Conservation (phyloP, 768 basidiomycete species). For the Hericium rajendrae region DNA sequence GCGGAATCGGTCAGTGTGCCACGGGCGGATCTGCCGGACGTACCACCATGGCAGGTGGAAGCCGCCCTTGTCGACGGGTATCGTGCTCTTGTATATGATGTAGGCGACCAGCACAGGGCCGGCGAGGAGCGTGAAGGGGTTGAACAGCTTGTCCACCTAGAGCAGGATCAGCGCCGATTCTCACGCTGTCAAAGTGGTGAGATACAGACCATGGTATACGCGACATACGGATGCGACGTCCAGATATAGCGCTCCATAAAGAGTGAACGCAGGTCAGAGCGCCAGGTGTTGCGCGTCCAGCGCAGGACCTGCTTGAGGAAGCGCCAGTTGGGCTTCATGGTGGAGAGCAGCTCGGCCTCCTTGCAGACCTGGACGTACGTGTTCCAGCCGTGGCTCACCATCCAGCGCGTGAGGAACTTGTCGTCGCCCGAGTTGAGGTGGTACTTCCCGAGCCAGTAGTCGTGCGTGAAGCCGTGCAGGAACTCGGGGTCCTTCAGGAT, state of each 20-base stretch:
- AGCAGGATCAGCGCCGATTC: conserved; percentile 4
- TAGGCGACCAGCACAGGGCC: conserved; percentile 74
- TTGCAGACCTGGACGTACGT: conserved; percentile 88
- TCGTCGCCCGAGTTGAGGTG: conserved; percentile 92
- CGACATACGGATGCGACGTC: conserved; percentile 76
- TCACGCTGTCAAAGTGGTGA: neutral
- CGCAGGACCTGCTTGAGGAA: conserved; percentile 90
- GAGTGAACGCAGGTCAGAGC: conserved; percentile 78
- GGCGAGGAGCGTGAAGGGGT: conserved; percentile 77
- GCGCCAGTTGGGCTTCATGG: conserved; percentile 96
- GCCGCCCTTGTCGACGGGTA: conserved; percentile 54
- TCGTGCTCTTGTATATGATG: conserved; percentile 72
- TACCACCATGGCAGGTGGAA: conserved; percentile 81
- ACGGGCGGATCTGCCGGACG: conserved; percentile 17
- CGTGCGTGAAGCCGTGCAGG: conserved; percentile 86
- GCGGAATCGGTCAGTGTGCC: neutral
- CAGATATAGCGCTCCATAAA: conserved; percentile 86
- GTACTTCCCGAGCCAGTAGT: conserved; percentile 90
- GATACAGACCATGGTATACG: conserved; percentile 73
- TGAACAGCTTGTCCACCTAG: conserved; percentile 78
- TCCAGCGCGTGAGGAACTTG: conserved; percentile 93
- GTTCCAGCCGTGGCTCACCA: conserved; percentile 92
- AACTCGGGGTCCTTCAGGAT: conserved; percentile 95
- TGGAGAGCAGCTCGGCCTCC: conserved; percentile 78
- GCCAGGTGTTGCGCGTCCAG: conserved; percentile 94